Conservation (phyloP, 768 basidiomycete genomes). For the Trametes cingulata region DNA sequence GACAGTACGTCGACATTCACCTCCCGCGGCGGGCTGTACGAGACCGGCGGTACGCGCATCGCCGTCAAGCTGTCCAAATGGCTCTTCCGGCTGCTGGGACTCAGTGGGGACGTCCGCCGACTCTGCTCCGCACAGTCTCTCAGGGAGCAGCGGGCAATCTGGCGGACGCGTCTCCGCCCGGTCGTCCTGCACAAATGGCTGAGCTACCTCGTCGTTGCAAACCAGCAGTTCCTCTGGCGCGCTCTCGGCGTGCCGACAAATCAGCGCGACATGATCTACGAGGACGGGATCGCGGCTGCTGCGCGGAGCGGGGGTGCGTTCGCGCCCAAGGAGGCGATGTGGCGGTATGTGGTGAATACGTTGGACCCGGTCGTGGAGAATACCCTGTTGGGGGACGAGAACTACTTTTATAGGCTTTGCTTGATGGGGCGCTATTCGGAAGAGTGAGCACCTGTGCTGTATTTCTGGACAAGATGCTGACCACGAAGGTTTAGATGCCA, state of each 20-base stretch:
- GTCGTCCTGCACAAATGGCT: slow-evolving; percentile 52
- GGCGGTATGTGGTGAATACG: slow-evolving; percentile 33
- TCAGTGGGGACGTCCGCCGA: slow-evolving; percentile 52
- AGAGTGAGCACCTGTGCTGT: slow-evolving; percentile 6
- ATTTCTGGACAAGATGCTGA: neutral
- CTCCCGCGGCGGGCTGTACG: slow-evolving; percentile 26
- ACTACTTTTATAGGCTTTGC: slow-evolving; percentile 24
- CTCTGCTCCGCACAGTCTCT: slow-evolving; percentile 57
- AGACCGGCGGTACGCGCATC: slow-evolving; percentile 63
- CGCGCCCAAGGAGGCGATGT: slow-evolving; percentile 31
- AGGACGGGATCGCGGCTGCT: slow-evolving; percentile 36
- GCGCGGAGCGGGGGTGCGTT: slow-evolving; percentile 40
- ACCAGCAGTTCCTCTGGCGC: slow-evolving; percentile 72
- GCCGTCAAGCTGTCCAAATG: slow-evolving; percentile 62
- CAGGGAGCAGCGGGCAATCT: slow-evolving; percentile 61
- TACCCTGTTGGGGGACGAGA: slow-evolving; percentile 20
- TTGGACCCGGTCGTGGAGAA: slow-evolving; percentile 32
- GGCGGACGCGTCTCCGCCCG: slow-evolving; percentile 58
- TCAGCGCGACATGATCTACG: slow-evolving; percentile 38
- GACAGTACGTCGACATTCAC: slow-evolving; percentile 51
- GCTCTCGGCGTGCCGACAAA: slow-evolving; percentile 75
- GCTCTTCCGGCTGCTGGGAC: slow-evolving; percentile 61
- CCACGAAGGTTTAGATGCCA: slow-evolving; percentile 2
- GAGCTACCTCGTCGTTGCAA: slow-evolving; percentile 49
- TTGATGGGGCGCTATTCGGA: slow-evolving; percentile 16